Evolutionary conservation across 805 yeast genomes (phyloP).

Genomic region (Kluyveromyces siamensis): DNA sequence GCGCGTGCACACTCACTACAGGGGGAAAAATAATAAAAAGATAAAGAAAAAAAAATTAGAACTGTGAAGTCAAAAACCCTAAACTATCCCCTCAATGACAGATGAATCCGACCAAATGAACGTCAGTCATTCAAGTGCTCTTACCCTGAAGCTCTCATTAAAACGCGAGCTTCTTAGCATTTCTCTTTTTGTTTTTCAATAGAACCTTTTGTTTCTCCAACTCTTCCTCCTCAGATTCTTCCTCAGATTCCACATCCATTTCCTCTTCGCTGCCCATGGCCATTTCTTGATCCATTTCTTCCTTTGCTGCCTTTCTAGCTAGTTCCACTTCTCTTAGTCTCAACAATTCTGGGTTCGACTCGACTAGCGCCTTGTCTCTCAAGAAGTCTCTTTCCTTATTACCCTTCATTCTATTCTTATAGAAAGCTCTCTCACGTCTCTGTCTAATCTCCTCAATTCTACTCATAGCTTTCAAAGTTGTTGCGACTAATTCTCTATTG

Average conservation of each 20-base stretch:
- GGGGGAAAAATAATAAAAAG: neutral
- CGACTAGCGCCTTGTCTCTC: conserved; percentile 82
- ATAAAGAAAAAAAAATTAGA: neutral
- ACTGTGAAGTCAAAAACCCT: neutral
- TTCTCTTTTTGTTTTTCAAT: conserved; percentile 41
- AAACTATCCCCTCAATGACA: neutral
- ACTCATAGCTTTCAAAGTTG: conserved; percentile 90
- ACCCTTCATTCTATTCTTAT: conserved; percentile 98
- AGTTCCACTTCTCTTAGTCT: conserved; percentile 90
- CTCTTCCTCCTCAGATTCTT: conserved; percentile 37
- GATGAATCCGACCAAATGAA: neutral
- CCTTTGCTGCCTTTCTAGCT: conserved; percentile 64
- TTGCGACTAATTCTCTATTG: conserved; percentile 90
- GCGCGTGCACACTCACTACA: neutral
- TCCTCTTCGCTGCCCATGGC: conserved; percentile 37
- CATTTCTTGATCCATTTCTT: conserved; percentile 47
- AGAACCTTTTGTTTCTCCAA: conserved; percentile 53
- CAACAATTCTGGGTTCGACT: conserved; percentile 78
- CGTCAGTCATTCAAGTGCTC: neutral
- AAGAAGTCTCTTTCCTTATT: conserved; percentile 81
- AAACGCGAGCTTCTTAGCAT: conserved; percentile 34
- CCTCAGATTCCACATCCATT: conserved; percentile 38
- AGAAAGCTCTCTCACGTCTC: conserved; percentile 96
- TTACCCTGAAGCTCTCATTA: conserved; percentile 5
- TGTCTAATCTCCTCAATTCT: conserved; percentile 93